Evolutionary conservation across 2,329 filamentous ascomycete species (phyloP).

Genomic region (Colletotrichum sp.): DNA sequence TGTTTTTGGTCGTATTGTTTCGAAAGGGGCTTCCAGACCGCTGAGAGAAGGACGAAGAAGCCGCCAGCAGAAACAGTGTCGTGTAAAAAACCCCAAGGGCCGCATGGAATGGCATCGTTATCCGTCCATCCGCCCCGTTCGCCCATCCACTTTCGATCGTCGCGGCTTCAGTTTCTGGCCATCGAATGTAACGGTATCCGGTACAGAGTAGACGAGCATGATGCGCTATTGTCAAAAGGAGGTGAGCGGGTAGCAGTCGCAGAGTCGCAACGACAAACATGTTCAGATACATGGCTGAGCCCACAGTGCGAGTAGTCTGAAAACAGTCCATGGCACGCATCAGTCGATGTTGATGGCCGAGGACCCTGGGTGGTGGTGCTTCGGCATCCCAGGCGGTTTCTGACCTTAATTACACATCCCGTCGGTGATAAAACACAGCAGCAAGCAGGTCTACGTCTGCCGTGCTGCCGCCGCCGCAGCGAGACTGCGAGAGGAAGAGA

Average conservation of each 20-base stretch:
- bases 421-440: background rate
- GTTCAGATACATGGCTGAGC: background rate
- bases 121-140: background rate
- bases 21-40: background rate
- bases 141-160: conserved; percentile 11
- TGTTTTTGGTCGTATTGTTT: background rate
- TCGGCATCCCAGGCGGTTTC: background rate
- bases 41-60: background rate
- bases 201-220: background rate
- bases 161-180: background rate
- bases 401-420: conserved; percentile 8
- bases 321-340: background rate
- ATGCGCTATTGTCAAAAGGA: background rate
- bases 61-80: background rate
- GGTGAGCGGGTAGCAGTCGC: background rate
- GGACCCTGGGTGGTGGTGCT: background rate
- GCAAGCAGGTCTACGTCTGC: background rate
- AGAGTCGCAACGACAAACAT: background rate
- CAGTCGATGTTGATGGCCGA: background rate
- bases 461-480: background rate
- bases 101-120: background rate
- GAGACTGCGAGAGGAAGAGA: background rate
- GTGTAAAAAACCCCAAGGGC: background rate
- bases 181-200: conserved; percentile 16
- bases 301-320: background rate